Percentiles rank a stretch among this genome's conserved stretches.
These are phyloP conservation scores for Lipomyces orientalis DNA, from an alignment of 805 yeast species.

Conservation along the genomic window DNA sequence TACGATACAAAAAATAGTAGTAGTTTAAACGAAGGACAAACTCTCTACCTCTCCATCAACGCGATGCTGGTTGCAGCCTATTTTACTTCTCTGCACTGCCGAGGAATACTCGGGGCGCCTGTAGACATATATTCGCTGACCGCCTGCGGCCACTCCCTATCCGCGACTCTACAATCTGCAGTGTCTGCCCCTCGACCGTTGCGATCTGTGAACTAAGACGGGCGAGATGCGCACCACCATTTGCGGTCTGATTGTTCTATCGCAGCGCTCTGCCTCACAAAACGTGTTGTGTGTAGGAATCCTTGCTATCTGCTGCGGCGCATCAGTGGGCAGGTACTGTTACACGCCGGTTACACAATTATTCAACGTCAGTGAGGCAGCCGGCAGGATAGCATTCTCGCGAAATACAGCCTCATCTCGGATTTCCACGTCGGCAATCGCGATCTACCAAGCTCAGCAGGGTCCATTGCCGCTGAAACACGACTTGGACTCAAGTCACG, in stretches of 20 bases:
- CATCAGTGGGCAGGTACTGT: not conserved
- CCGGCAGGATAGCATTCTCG: not conserved
- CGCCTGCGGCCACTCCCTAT: not conserved
- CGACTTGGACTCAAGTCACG: not conserved
- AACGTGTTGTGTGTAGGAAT: not conserved
- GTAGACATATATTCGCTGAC: not conserved
- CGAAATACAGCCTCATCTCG: slow-evolving; percentile 3
- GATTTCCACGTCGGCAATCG: not conserved
- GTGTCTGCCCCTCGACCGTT: not conserved
- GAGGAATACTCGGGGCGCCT: not conserved
- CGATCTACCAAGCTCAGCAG: not conserved
- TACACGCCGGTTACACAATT: not conserved
- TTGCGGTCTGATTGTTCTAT: not conserved
- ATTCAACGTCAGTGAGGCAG: not conserved
- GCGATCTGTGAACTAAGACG: not conserved
- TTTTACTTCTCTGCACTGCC: not conserved
- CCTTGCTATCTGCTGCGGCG: not conserved
- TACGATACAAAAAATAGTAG: not conserved
- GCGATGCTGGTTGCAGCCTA: not conserved
- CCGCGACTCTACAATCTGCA: not conserved
- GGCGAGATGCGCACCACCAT: not conserved
- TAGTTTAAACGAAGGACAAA: not conserved
- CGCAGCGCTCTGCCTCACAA: not conserved
- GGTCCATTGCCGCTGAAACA: not conserved
- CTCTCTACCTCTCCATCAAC: not conserved